Percentiles rank a stretch among this genome's conserved stretches.
These are phyloP conservation scores for Lachnellula cervina DNA, from an alignment of 2,329 filamentous ascomycete species.

Conservation along the genomic window DNA sequence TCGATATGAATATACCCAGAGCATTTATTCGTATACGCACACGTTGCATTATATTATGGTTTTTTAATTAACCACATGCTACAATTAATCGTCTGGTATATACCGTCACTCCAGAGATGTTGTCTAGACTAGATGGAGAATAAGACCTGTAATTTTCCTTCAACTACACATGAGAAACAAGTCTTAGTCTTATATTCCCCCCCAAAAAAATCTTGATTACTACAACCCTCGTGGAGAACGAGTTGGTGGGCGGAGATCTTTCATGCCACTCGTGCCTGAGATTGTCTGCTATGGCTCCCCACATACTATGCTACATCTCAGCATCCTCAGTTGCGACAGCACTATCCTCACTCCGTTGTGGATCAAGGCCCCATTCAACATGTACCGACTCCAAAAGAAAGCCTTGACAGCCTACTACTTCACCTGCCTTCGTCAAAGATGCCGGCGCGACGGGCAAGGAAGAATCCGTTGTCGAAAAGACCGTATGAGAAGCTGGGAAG, in stretches of 20 bases:
- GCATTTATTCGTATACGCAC: too few relatives aligned
- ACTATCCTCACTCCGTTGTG: conserved; percentile 19
- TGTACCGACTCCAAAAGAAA: conserved; percentile 26
- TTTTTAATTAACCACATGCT: too few relatives aligned
- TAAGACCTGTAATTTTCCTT: too few relatives aligned
- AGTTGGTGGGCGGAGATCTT: conserved; percentile 19
- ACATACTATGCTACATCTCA: conserved; percentile 23
- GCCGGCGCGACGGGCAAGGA: conserved; percentile 23
- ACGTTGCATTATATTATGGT: too few relatives aligned
- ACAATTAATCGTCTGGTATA: too few relatives aligned
- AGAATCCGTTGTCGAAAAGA: conserved; percentile 22
- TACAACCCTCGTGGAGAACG: conserved; percentile 24
- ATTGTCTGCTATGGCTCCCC: conserved; percentile 26
- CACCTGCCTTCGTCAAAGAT: conserved; percentile 24
- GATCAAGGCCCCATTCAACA: conserved; percentile 23
- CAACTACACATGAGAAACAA: too few relatives aligned
- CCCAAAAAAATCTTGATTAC: conserved; percentile 22
- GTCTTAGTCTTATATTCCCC: conserved; percentile 14
- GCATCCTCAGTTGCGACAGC: conserved; percentile 19
- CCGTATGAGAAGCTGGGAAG: conserved; percentile 25
- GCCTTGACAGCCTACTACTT: conserved; percentile 20
- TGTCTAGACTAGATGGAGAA: too few relatives aligned
- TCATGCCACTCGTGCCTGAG: conserved; percentile 23
- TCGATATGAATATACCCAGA: too few relatives aligned
- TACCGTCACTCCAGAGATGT: too few relatives aligned